Evolutionary conservation across 2,329 filamentous ascomycete genomes (phyloP).

Genomic region (Allantophomopsis lycopodina): DNA sequence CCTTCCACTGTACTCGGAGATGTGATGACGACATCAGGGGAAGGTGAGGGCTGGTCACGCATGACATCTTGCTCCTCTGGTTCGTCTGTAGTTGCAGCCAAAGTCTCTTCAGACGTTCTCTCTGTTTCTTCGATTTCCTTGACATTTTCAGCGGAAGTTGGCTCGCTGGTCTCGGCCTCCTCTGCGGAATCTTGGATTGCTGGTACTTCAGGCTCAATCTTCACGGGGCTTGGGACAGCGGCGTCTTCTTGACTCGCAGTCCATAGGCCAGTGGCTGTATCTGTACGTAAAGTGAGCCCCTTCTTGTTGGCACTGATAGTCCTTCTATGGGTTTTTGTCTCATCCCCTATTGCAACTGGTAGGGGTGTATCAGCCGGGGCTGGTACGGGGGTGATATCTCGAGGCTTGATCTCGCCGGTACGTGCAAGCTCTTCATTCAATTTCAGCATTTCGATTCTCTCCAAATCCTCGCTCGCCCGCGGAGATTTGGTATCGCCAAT

Average conservation of each 20-base stretch:
- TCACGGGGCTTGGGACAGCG: background rate
- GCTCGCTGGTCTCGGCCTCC: too few relatives aligned
- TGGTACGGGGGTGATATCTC: constrained; percentile 13
- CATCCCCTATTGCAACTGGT: background rate
- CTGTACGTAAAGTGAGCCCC: background rate
- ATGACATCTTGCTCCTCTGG: too few relatives aligned
- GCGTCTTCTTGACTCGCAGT: constrained; percentile 7
- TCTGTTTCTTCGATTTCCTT: too few relatives aligned
- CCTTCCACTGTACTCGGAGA: too few relatives aligned
- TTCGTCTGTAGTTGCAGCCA: too few relatives aligned
- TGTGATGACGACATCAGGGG: too few relatives aligned
- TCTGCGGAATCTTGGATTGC: too few relatives aligned
- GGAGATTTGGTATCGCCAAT: constrained; percentile 9
- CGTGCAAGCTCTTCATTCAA: constrained; percentile 14
- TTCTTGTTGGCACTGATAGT: background rate
- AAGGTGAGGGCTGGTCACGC: too few relatives aligned
- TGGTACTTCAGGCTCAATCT: background rate
- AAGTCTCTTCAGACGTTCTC: too few relatives aligned
- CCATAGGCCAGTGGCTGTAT: constrained; percentile 5
- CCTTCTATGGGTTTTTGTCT: constrained; percentile 2
- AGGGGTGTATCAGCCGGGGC: constrained; percentile 3
- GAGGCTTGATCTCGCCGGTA: constrained; percentile 15
- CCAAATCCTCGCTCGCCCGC: constrained; percentile 12
- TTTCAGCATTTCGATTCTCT: constrained; percentile 13
- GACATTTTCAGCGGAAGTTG: too few relatives aligned